Evolutionary conservation across 1,284 basidiomycete species (phyloP), one percentile per base, ranked within the genome.

Genomic region (Boletus putidus): DNA sequence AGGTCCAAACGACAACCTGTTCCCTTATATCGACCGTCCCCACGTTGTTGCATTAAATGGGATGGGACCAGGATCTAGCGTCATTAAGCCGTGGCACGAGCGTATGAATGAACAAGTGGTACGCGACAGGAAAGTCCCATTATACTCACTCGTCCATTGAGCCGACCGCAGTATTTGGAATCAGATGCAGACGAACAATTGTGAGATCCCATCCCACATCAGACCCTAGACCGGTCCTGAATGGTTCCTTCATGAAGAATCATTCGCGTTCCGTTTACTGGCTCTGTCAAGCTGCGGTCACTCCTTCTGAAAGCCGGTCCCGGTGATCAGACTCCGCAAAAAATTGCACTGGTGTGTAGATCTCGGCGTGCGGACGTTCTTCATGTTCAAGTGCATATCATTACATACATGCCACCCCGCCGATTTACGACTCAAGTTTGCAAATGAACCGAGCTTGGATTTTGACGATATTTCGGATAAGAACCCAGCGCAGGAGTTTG

Each of bases 121-220:
- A 71, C 58, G 76, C 65, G 29, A 45, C 40, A 37, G 21, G 29
- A 35, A 53, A 40, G 15, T 2, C 47, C 36, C 11, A 9, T 48
- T 7, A 23, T 46, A 25, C 49, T 50, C 53, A 25, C 49, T 50
- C 53, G 46, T 50, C 23, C 35, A 49, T 42, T 61, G 46, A 66
- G 37, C 16, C 35, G 50, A 55, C 44, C 53, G 15, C 36, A 93
- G 91, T 89, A 76, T 63, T 64, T 93, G 43, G 86, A 91, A 70
- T 92, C 91, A 16, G 91, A 93, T 64, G 87, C 87, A 39, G 91
- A 93, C 71, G 90, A 92, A 69, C 89, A 92, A 73, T 74, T 93
- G 89, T 91, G 73, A 64, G 80, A 62, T 54, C 52, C 49, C 20
- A 20, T 53, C 37, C 31, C 29, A 53, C 25, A 57, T 59, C 48